Conservation (phyloP, 2,329 filamentous ascomycete species). For the Atkinsonella hypoxylon region DNA sequence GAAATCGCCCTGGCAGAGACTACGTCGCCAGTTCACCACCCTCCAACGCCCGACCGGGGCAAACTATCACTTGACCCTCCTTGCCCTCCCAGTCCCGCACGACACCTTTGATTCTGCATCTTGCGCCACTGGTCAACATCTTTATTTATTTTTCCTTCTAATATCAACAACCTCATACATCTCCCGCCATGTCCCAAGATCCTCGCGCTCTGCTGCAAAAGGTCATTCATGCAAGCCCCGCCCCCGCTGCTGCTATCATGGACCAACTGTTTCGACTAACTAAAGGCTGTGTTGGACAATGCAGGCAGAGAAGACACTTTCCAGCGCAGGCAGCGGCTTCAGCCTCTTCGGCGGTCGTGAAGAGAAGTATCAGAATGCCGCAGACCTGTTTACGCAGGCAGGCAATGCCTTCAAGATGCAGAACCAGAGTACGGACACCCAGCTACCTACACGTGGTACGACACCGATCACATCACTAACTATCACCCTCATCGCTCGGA, state of each 20-base stretch:
- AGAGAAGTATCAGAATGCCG: slow-evolving; percentile 84
- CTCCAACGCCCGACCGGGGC: neutral
- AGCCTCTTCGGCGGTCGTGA: slow-evolving; percentile 77
- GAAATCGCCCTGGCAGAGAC: neutral
- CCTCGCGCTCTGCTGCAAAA: slow-evolving; percentile 69
- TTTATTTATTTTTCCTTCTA: neutral
- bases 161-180: slow-evolving; percentile 1
- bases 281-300: slow-evolving; percentile 5
- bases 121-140: neutral
- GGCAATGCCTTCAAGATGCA: slow-evolving; percentile 87
- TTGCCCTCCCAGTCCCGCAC: neutral
- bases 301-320: slow-evolving; percentile 77
- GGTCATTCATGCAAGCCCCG: slow-evolving; percentile 30
- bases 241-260: slow-evolving; percentile 7
- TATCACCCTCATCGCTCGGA: neutral
- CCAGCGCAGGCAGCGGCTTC: slow-evolving; percentile 68
- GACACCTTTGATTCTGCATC: neutral
- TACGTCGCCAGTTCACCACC: neutral
- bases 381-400: slow-evolving; percentile 76
- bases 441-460: neutral
- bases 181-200: slow-evolving; percentile 55
- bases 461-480: neutral
- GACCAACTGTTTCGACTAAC: slow-evolving; percentile 4
- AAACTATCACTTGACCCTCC: neutral
- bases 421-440: slow-evolving; percentile 53